A percentile compares a stretch with the other conserved stretches of the same genome.
Conservation (phyloP, 495 filamentous ascomycete genomes). For the Daldinia vernicosa region DNA sequence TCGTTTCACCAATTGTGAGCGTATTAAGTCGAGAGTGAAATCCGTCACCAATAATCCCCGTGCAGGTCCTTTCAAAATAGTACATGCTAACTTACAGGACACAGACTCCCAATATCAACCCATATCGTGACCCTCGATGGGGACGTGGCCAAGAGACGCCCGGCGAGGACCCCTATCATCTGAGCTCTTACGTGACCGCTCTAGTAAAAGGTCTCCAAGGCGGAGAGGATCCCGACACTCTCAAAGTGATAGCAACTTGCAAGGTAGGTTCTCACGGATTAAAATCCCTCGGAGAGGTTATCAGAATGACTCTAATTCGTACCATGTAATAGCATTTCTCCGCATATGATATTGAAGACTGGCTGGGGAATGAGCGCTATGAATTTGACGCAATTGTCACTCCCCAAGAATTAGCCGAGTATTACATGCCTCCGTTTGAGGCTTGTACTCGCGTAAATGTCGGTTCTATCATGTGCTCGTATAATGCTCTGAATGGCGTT, state of each 20-base stretch:
- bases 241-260: conserved; percentile 64
- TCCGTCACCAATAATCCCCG: neutral
- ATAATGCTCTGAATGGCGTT: conserved; percentile 67
- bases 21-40: neutral
- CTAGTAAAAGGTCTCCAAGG: conserved; percentile 68
- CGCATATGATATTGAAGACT: conserved; percentile 68
- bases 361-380: conserved; percentile 60
- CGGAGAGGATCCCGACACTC: conserved; percentile 48
- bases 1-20: neutral
- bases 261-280: conserved; percentile 37
- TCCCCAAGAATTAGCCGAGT: conserved; percentile 64
- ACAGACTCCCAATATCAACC: conserved; percentile 68
- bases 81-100: neutral
- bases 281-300: neutral
- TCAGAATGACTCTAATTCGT: neutral
- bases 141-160: conserved; percentile 69
- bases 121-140: conserved; percentile 68
- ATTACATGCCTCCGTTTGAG: conserved; percentile 61
- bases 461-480: conserved; percentile 66
- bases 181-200: conserved; percentile 63
- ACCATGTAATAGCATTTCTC: conserved; percentile 57
- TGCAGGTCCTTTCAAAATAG: neutral
- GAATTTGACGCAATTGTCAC: conserved; percentile 63
- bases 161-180: conserved; percentile 66
- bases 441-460: conserved; percentile 60